A percentile compares a stretch with the other conserved stretches of the same genome.
phyloP scores from a whole-genome alignment of 768 basidiomycete species.

The Podaxis rugospora region DNA sequence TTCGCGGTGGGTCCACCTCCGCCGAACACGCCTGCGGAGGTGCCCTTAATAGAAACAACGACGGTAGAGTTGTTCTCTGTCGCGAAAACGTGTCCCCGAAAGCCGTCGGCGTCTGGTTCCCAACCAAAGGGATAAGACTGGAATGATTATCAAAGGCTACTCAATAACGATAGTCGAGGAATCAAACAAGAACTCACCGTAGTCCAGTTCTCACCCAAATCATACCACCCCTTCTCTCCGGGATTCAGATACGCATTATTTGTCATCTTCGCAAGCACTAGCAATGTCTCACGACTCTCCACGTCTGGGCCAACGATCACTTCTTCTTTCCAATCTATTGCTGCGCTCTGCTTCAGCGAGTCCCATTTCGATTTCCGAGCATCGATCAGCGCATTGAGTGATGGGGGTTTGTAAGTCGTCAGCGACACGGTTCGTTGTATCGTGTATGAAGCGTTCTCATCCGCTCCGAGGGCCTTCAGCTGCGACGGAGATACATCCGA shows the following conservation, averaged over 20 bases:
- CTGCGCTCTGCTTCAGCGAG: constrained; percentile 39
- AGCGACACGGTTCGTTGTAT: constrained; percentile 18
- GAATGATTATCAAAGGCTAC: no score
- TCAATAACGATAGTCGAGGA: background rate
- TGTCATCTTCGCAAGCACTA: constrained; percentile 90
- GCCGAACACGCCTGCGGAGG: constrained; percentile 71
- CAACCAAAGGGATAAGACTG: constrained; percentile 87
- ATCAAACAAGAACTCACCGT: constrained; percentile 28
- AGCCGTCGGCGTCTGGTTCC: constrained; percentile 83
- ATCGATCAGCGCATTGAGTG: constrained; percentile 32
- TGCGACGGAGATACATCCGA: constrained; percentile 33
- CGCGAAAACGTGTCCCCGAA: constrained; percentile 90
- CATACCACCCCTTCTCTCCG: constrained; percentile 71
- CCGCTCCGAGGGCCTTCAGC: constrained; percentile 1
- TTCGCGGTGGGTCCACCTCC: constrained; percentile 79
- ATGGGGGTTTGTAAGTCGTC: constrained; percentile 39
- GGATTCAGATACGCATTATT: constrained; percentile 82
- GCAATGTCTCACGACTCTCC: constrained; percentile 67
- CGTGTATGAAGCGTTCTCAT: constrained; percentile 26
- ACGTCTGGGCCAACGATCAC: constrained; percentile 75
- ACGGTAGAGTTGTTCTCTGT: constrained; percentile 79
- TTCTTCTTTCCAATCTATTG: constrained; percentile 68
- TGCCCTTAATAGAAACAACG: constrained; percentile 90
- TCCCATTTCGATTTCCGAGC: constrained; percentile 29
- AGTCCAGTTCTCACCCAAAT: constrained; percentile 64